Percentiles rank a stretch among this genome's conserved stretches.
Conservation (phyloP, 148 eudicot genomes). For the Heliamphora exappendiculata region DNA sequence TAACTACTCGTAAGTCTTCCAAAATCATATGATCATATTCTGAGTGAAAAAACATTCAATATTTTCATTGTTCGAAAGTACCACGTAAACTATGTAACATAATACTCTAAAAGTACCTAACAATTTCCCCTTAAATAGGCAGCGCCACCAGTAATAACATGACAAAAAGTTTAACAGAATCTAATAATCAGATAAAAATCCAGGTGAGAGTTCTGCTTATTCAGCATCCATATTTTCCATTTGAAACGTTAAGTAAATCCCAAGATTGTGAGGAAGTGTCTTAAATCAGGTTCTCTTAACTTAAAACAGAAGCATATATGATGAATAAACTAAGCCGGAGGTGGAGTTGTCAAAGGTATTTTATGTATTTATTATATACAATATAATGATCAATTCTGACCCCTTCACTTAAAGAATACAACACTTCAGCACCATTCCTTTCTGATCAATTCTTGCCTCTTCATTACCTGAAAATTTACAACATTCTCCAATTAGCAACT, state of each 20-base stretch:
- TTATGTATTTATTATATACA: conserved; percentile 8
- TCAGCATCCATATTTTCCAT: background rate
- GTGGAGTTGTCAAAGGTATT: conserved; percentile 1
- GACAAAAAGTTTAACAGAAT: too few species aligned
- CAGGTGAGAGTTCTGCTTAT: too few species aligned
- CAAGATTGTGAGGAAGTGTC: background rate
- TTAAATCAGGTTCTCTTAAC: background rate
- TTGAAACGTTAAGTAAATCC: background rate
- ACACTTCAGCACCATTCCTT: conserved; percentile 35
- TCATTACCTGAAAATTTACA: conserved; percentile 39
- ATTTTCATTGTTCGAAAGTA: too few species aligned
- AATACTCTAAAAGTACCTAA: too few species aligned
- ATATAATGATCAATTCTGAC: background rate
- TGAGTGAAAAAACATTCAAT: too few species aligned
- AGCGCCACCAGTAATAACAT: too few species aligned
- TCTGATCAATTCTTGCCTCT: conserved; percentile 40
- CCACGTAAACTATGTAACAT: too few species aligned
- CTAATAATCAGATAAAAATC: too few species aligned
- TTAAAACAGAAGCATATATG: conserved; percentile 1
- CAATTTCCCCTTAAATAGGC: too few species aligned
- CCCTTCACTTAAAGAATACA: conserved; percentile 29
- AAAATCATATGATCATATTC: too few species aligned
- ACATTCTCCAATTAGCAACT: background rate
- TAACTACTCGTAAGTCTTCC: too few species aligned
- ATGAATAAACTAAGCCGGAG: conserved; percentile 1